A percentile compares a stretch with the other conserved stretches of the same genome.
phyloP scores from a whole-genome alignment of 139 green algal genomes.

The Chlorella sp. region DNA sequence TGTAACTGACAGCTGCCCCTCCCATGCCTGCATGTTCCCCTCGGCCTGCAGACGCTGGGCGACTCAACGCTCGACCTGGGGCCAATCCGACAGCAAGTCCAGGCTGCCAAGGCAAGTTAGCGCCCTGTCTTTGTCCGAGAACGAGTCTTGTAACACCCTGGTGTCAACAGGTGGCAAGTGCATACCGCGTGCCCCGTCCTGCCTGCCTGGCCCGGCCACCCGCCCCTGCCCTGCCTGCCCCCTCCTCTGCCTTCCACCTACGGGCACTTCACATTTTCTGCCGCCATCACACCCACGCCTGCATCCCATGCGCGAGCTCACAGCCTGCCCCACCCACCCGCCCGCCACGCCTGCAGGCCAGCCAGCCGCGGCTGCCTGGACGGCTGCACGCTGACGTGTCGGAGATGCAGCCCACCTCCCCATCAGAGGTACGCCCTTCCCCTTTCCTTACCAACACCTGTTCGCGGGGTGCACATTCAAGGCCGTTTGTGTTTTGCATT shows the following conservation, averaged over 20 bases:
- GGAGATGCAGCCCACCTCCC: conserved; percentile 3
- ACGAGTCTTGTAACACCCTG: too few species aligned
- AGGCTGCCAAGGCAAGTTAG: background rate
- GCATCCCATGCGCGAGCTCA: background rate
- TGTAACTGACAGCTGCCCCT: background rate
- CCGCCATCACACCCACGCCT: background rate
- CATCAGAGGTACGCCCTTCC: background rate
- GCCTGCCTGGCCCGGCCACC: background rate
- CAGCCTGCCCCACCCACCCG: background rate
- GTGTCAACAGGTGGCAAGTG: too few species aligned
- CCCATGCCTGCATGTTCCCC: background rate
- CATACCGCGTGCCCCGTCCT: background rate
- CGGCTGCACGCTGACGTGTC: background rate
- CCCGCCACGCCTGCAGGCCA: background rate
- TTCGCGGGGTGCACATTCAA: too few species aligned
- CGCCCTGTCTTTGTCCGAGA: background rate
- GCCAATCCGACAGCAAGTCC: background rate
- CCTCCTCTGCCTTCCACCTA: background rate
- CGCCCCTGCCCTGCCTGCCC: background rate
- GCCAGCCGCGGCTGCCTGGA: background rate
- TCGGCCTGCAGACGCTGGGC: background rate
- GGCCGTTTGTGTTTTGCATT: too few species aligned
- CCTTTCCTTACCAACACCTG: too few species aligned
- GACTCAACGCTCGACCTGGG: background rate
- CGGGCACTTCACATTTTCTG: background rate